phyloP scores from a whole-genome alignment of 2,329 filamentous ascomycete genomes.

The Pseudogymnoascus sp. region DNA sequence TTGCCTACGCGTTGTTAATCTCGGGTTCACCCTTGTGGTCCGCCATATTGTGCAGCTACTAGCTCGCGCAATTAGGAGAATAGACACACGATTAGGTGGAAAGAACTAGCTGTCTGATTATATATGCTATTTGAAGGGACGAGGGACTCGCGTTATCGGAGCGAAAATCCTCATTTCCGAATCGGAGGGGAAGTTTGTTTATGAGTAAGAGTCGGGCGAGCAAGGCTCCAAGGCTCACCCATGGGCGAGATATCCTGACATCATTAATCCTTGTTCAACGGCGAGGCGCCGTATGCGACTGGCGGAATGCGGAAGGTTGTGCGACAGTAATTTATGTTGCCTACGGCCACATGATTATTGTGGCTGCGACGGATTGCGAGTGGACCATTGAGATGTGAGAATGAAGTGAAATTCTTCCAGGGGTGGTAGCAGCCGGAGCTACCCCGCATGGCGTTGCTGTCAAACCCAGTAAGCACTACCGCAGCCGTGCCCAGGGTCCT shows the following conservation, averaged over 20 bases:
- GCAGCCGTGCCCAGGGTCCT: background rate
- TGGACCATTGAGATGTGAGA: constrained; percentile 6
- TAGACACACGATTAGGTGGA: background rate
- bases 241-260: background rate
- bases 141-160: background rate
- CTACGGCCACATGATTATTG: background rate
- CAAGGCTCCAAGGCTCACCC: background rate
- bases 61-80: background rate
- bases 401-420: background rate
- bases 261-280: background rate
- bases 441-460: constrained; percentile 3
- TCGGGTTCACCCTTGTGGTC: background rate
- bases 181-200: background rate
- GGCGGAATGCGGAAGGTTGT: background rate
- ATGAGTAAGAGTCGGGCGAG: background rate
- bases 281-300: background rate
- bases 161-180: background rate
- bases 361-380: background rate
- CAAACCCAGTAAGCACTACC: background rate
- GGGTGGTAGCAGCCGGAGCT: background rate
- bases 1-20: background rate
- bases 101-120: background rate
- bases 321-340: background rate
- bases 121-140: background rate
- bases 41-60: background rate